Evolutionary conservation across 306 rosid genomes (phyloP).

Genomic region (Casuarina cunninghamiana): DNA sequence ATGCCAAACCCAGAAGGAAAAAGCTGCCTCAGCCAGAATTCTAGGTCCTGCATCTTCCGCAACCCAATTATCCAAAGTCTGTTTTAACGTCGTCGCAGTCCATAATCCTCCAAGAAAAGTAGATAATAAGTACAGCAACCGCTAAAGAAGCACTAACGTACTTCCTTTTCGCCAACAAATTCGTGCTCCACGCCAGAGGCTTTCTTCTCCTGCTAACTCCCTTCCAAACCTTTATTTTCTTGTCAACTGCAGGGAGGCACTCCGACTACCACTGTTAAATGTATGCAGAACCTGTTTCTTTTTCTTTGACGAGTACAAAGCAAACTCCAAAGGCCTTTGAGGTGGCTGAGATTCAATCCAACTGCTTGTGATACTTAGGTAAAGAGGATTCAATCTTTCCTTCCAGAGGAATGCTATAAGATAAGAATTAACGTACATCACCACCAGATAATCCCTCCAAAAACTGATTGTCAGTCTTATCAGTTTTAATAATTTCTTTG

Average conservation of each 20-base stretch:
- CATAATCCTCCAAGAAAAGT: background rate
- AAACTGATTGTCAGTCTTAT: background rate
- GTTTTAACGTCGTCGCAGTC: background rate
- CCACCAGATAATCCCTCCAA: no score
- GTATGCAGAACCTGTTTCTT: background rate
- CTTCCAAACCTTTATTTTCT: background rate
- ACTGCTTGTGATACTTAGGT: background rate
- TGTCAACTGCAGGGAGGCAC: background rate
- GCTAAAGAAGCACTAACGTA: no score
- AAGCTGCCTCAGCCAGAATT: no score
- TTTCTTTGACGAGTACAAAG: background rate
- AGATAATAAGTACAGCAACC: background rate
- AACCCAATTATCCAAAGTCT: background rate
- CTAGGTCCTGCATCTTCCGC: no score
- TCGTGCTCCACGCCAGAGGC: background rate
- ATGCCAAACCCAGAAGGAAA: no score
- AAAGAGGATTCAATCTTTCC: no score
- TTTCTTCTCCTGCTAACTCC: background rate
- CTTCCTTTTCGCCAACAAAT: background rate
- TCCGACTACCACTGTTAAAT: background rate
- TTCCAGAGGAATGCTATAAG: no score
- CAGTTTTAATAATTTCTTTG: background rate
- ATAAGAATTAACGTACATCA: no score
- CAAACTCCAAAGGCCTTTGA: background rate
- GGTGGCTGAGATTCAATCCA: background rate